Evolutionary conservation across 2,329 filamentous ascomycete genomes (phyloP).

Genomic region (Apiospora sp.): DNA sequence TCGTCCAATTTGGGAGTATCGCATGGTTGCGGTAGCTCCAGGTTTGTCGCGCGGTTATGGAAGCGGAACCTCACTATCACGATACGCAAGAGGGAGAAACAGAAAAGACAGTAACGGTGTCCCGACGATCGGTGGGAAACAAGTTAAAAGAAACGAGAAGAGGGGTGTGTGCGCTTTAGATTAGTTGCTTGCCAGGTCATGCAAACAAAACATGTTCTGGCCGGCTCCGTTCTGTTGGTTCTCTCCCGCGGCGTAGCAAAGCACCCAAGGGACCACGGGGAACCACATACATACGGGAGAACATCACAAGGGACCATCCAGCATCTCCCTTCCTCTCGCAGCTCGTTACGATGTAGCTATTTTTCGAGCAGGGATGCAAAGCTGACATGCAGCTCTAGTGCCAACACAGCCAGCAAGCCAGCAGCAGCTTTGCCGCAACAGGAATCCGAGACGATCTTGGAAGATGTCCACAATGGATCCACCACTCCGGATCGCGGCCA

Average conservation of each 20-base stretch:
- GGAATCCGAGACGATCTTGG: background rate
- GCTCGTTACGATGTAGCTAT: background rate
- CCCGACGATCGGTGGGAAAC: background rate
- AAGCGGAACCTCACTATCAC: background rate
- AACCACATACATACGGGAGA: background rate
- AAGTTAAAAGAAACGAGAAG: slow-evolving; percentile 11
- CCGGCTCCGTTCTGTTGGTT: slow-evolving; percentile 8
- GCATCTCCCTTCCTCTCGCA: background rate
- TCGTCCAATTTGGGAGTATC: background rate
- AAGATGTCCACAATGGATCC: background rate
- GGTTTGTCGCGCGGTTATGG: background rate
- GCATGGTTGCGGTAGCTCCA: slow-evolving; percentile 1
- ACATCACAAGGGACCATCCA: background rate
- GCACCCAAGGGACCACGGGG: background rate
- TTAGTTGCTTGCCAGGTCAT: slow-evolving; percentile 9
- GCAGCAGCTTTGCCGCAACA: slow-evolving; percentile 8
- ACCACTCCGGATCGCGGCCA: background rate
- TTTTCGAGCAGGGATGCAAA: background rate
- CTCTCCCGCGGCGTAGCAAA: background rate
- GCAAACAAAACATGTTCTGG: slow-evolving; percentile 2
- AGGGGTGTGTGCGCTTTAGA: slow-evolving; percentile 1
- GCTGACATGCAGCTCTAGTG: slow-evolving; percentile 18
- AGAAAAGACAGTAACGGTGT: background rate
- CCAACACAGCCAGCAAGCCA: slow-evolving; percentile 5
- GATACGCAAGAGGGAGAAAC: background rate